Evolutionary conservation across 495 filamentous ascomycete species (phyloP).

Genomic region (Cudoniella acicularis): DNA sequence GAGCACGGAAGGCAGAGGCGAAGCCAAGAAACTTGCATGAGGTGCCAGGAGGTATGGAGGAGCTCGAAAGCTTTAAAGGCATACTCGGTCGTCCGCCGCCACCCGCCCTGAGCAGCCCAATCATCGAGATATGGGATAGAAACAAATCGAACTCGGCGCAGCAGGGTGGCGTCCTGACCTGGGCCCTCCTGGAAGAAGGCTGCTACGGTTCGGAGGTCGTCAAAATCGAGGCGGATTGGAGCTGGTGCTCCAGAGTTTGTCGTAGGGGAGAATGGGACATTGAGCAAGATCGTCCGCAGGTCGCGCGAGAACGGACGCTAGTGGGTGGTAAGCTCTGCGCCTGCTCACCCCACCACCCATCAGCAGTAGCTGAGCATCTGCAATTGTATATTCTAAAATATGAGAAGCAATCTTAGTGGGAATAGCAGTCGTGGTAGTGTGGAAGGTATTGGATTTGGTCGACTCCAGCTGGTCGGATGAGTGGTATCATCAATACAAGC

Average conservation of each 20-base stretch:
- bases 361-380: neutral
- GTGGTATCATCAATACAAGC: too few relatives aligned
- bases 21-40: neutral
- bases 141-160: neutral
- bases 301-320: neutral
- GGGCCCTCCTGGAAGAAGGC: neutral
- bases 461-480: too few relatives aligned
- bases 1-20: neutral
- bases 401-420: neutral
- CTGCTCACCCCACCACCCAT: neutral
- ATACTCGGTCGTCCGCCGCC: neutral
- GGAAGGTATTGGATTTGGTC: too few relatives aligned
- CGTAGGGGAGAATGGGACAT: neutral
- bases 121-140: neutral
- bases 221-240: neutral
- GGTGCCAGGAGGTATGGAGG: neutral
- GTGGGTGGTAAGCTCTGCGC: neutral
- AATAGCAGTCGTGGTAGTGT: neutral
- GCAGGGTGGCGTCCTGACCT: neutral
- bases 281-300: neutral
- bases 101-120: neutral
- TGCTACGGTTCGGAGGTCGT: neutral
- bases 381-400: neutral
- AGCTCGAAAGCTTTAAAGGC: neutral
- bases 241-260: neutral